Percentiles rank a stretch among this genome's conserved stretches.
These are phyloP conservation scores for Tetraselmis striata DNA, from an alignment of 139 green algal genomes.

Conservation along the genomic window DNA sequence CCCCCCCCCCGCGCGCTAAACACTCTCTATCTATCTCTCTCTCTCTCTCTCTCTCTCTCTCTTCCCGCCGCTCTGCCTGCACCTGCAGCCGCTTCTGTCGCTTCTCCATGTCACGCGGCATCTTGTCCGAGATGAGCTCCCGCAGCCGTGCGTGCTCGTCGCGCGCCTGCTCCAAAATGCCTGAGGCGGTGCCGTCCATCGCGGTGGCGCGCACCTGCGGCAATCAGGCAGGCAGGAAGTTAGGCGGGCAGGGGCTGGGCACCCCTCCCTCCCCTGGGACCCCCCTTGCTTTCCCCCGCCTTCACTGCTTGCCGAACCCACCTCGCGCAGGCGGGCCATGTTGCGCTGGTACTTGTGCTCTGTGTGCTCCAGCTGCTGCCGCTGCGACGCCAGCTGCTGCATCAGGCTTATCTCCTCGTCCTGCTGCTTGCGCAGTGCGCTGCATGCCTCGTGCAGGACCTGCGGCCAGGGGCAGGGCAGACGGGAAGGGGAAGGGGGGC, in stretches of 20 bases:
- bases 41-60: no score
- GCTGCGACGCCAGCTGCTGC: conserved; percentile 6
- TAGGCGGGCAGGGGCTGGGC: no score
- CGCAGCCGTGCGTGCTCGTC: not conserved
- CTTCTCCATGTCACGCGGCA: not conserved
- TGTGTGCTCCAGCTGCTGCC: conserved; percentile 2
- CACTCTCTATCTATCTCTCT: no score
- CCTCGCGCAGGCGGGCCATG: not conserved
- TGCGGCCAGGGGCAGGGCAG: no score
- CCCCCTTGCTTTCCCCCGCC: no score
- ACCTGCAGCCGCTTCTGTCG: conserved; percentile 4
- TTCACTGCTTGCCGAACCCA: no score
- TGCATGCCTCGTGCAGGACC: conserved; percentile 8
- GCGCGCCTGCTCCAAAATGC: conserved; percentile 1
- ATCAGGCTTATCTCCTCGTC: conserved; percentile 4
- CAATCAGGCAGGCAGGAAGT: no score
- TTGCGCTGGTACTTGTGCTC: conserved; percentile 8
- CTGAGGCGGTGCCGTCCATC: not conserved
- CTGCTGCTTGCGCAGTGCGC: conserved; percentile 7
- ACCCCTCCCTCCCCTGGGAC: no score
- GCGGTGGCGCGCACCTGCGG: not conserved
- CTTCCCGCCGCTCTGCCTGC: no score
- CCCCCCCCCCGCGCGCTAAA: no score
- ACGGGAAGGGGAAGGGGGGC: no score
- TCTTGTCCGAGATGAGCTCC: conserved; percentile 1